Percentiles rank a stretch among this genome's conserved stretches.
These are phyloP conservation scores for Coemansia sp. DNA, from an alignment of 192 early-diverging fungal genomes.

Conservation along the genomic window DNA sequence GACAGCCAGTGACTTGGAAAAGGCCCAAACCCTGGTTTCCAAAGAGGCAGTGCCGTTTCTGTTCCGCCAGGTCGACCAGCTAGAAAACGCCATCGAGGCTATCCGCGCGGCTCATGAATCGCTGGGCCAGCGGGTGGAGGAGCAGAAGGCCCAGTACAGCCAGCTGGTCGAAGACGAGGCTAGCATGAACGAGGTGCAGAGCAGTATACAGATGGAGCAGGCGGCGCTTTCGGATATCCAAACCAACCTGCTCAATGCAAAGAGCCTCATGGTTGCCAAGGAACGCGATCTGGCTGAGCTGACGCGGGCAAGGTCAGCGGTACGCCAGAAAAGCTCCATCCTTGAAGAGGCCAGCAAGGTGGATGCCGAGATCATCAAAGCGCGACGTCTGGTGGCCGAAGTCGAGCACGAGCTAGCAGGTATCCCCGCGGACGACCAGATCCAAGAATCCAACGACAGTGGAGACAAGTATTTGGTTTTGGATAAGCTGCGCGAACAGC, in stretches of 20 bases:
- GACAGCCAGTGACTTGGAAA: slow-evolving; percentile 49
- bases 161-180: slow-evolving; percentile 37
- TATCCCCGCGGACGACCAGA: slow-evolving; percentile 28
- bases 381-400: slow-evolving; percentile 30
- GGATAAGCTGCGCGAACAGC: slow-evolving; percentile 28
- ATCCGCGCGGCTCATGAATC: slow-evolving; percentile 36
- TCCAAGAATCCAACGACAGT: slow-evolving; percentile 24
- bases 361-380: slow-evolving; percentile 42
- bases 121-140: slow-evolving; percentile 25
- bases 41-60: slow-evolving; percentile 50
- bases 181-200: slow-evolving; percentile 21
- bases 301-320: slow-evolving; percentile 13
- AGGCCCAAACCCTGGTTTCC: slow-evolving; percentile 47
- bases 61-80: slow-evolving; percentile 50
- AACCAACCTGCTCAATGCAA: slow-evolving; percentile 39
- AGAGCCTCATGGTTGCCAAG: slow-evolving; percentile 37
- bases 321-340: slow-evolving; percentile 10
- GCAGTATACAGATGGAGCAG: slow-evolving; percentile 21
- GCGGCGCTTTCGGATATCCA: slow-evolving; percentile 29
- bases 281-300: slow-evolving; percentile 47
- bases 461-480: slow-evolving; percentile 32
- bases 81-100: slow-evolving; percentile 40
- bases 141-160: slow-evolving; percentile 31
- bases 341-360: slow-evolving; percentile 35
- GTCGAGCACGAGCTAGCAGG: slow-evolving; percentile 35